Evolutionary conservation across 2,329 filamentous ascomycete species (phyloP), one percentile per base, ranked within the genome.

Genomic region (Hortaea werneckii): DNA sequence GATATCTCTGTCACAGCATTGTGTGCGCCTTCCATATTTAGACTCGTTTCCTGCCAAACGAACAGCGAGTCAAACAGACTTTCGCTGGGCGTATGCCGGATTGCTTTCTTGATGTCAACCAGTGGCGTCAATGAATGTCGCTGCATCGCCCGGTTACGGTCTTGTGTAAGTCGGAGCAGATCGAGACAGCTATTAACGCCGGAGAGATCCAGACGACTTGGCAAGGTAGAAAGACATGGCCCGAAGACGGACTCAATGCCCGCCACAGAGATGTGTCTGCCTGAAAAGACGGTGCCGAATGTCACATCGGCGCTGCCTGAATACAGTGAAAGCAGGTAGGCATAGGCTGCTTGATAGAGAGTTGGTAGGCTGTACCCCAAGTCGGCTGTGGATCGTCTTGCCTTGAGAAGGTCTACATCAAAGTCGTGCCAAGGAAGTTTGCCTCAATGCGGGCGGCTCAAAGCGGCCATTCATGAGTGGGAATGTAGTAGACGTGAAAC

Each of bases 211-310:
- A 82, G 64, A n/a, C 87, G 75, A 1, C 87, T 68, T 1, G 89
- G 89, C 5, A 92, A 65, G 0, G 85, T 83, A 1, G 81, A 72
- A 42, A 95, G 80, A 55, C 85, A 92, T 7, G 89, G 89, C 0
- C 89, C 89, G 46, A 90, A 70, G 3, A 89, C 76, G 1, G 76
- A 69, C 51, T 94, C 87, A 30, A 94, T 78, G 0, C 74, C 77
- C 4, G 72, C 60, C 2, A 95, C 61, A 0, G 85, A 77, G n/a
- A 88, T 64, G 1, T 83, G 87, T 45, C 89, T 76, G 1, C 88
- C 88, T 7, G 88, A 94, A 9, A 85, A 84, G 4, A 95, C 85
- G 1, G 80, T 83, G 0, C 89, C 89, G 35, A 94, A 76, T 0
- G 81, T 70, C 1, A 89, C 68, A 59, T 95, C 86, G 0, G 72